Conservation (phyloP, 768 basidiomycete genomes). For the Termitomyces sp. region DNA sequence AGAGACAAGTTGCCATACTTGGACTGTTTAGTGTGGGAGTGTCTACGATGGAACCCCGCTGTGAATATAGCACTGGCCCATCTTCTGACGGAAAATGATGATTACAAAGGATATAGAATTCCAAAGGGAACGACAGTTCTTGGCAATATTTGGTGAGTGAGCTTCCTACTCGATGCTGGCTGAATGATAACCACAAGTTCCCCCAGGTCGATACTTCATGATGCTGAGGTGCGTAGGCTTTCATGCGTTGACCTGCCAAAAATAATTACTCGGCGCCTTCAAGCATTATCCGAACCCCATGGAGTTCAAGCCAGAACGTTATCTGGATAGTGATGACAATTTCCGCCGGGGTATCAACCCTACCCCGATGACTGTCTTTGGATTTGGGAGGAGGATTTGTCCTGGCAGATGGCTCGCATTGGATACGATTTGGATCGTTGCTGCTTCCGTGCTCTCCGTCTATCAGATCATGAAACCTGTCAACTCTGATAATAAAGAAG, state of each 20-base stretch:
- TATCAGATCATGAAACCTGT: slow-evolving; percentile 1
- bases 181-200: background rate
- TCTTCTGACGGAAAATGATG: slow-evolving; percentile 7
- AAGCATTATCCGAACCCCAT: slow-evolving; percentile 10
- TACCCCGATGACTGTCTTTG: slow-evolving; percentile 7
- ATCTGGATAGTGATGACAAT: slow-evolving; percentile 2
- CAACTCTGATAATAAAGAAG: background rate
- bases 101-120: slow-evolving; percentile 12
- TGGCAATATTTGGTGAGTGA: slow-evolving; percentile 11
- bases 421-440: slow-evolving; percentile 10
- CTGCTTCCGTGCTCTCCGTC: slow-evolving; percentile 6
- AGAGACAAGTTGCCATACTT: slow-evolving; percentile 32
- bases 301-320: slow-evolving; percentile 10
- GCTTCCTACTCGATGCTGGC: background rate
- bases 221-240: slow-evolving; percentile 1
- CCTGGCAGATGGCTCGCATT: slow-evolving; percentile 7
- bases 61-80: slow-evolving; percentile 6
- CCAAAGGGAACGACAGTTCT: slow-evolving; percentile 12
- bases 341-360: background rate
- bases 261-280: background rate
- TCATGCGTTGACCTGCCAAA: background rate
- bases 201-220: slow-evolving; percentile 6
- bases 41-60: slow-evolving; percentile 29
- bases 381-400: slow-evolving; percentile 10
- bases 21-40: slow-evolving; percentile 32